Evolutionary conservation across 208 protist genomes (phyloP).

Genomic region (Vickermania ingenoplastis): DNA sequence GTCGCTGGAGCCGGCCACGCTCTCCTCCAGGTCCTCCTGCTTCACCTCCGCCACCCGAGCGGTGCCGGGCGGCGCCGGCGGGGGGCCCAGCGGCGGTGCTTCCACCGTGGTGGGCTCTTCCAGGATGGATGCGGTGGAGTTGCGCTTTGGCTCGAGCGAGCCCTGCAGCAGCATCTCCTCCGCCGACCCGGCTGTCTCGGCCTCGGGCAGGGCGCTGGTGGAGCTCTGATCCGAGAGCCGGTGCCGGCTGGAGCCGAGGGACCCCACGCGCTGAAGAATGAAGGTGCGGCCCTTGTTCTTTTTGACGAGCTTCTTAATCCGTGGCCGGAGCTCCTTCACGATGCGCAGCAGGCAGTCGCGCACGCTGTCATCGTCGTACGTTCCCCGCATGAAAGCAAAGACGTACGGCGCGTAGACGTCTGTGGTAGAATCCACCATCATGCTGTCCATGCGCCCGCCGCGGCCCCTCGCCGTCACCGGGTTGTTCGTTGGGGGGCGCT

Average conservation of each 20-base stretch:
- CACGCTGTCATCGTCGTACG: slow-evolving; percentile 18
- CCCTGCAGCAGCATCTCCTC: background rate
- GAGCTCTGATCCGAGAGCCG: background rate
- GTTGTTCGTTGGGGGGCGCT: background rate
- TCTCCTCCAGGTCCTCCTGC: background rate
- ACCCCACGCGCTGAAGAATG: slow-evolving; percentile 1
- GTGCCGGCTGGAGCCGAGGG: background rate
- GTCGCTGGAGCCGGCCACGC: background rate
- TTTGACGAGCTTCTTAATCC: slow-evolving; percentile 9
- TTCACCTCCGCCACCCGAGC: background rate
- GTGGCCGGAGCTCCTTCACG: slow-evolving; percentile 11
- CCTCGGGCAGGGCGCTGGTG: background rate
- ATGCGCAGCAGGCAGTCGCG: slow-evolving; percentile 20
- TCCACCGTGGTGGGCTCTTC: slow-evolving; percentile 4
- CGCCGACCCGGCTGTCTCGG: background rate
- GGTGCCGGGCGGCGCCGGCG: background rate
- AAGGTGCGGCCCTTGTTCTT: background rate
- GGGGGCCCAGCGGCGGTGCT: background rate
- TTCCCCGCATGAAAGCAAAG: slow-evolving; percentile 41
- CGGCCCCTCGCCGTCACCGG: background rate
- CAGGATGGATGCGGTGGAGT: background rate
- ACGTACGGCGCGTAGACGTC: slow-evolving; percentile 13
- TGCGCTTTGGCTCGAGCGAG: no score
- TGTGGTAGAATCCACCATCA: background rate
- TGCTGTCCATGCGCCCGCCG: background rate